Evolutionary conservation across 768 basidiomycete species (phyloP).

Genomic region (Suillus sp.): DNA sequence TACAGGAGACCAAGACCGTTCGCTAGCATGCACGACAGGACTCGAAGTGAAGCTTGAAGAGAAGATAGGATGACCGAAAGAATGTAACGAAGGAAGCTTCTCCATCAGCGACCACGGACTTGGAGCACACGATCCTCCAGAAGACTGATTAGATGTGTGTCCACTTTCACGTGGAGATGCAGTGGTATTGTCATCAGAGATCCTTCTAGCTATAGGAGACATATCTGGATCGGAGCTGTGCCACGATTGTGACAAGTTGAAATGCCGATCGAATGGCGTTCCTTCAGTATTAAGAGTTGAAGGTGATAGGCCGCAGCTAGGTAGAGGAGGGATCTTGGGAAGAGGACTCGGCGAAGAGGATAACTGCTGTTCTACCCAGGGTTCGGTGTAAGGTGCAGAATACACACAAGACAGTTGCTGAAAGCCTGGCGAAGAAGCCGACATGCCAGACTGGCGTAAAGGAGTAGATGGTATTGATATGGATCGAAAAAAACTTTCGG

Average conservation of each 20-base stretch:
- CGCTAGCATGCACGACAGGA: conserved; percentile 13
- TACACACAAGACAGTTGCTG: conserved; percentile 1
- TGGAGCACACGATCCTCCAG: conserved; percentile 15
- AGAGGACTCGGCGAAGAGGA: conserved; percentile 34
- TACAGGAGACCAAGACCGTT: conserved; percentile 24
- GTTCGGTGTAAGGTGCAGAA: conserved; percentile 3
- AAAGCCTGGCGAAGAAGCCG: background rate
- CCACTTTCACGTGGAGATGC: conserved; percentile 8
- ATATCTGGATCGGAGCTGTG: conserved; percentile 17
- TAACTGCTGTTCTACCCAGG: conserved; percentile 15
- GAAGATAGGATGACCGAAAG: conserved; percentile 18
- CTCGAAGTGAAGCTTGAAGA: conserved; percentile 3
- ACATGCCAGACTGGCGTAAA: background rate
- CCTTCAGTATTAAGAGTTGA: conserved; percentile 28
- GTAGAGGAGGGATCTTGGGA: conserved; percentile 21
- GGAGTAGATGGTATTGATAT: conserved; percentile 19
- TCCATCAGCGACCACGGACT: conserved; percentile 30
- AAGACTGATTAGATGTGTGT: background rate
- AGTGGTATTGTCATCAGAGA: conserved; percentile 2
- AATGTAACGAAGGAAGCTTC: conserved; percentile 29
- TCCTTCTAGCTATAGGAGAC: conserved; percentile 27
- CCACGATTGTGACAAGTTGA: conserved; percentile 27
- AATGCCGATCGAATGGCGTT: conserved; percentile 34
- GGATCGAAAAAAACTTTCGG: background rate
- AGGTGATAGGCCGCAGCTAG: conserved; percentile 30